phyloP scores from a whole-genome alignment of 352 stramenopile species.

The Phytophthora pseudosyringae region DNA sequence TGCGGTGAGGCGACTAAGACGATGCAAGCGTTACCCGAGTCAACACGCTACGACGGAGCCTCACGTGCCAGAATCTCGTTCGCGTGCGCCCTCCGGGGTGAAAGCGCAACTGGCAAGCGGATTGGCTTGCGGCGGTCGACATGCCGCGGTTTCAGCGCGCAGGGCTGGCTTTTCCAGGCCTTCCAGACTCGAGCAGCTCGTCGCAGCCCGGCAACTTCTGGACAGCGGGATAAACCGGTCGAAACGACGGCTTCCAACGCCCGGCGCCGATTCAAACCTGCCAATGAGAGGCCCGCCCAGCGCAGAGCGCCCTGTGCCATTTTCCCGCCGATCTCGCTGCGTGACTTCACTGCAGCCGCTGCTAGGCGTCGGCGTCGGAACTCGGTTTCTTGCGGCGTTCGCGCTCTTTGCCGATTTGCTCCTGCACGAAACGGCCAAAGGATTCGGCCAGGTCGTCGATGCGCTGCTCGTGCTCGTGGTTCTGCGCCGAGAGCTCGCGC shows the following conservation, averaged over 20 bases:
- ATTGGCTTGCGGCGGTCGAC: slow-evolving; percentile 1
- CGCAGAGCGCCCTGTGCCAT: too few relatives aligned
- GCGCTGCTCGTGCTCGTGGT: slow-evolving; percentile 59
- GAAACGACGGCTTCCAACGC: slow-evolving; percentile 25
- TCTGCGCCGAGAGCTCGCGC: slow-evolving; percentile 45
- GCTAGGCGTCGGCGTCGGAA: slow-evolving; percentile 11
- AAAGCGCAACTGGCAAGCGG: slow-evolving; percentile 31
- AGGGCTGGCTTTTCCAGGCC: slow-evolving; percentile 15
- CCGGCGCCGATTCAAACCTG: slow-evolving; percentile 7
- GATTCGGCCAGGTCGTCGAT: slow-evolving; percentile 64
- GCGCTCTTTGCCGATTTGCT: slow-evolving; percentile 55
- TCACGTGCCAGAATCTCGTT: slow-evolving; percentile 20
- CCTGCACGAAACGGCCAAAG: slow-evolving; percentile 58
- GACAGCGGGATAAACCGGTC: slow-evolving; percentile 7
- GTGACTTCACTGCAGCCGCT: background rate
- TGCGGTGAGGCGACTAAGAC: slow-evolving; percentile 13
- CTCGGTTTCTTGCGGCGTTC: slow-evolving; percentile 42
- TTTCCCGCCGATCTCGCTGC: too few relatives aligned
- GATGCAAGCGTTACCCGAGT: slow-evolving; percentile 16
- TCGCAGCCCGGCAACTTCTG: slow-evolving; percentile 12
- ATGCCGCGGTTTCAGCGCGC: slow-evolving; percentile 1
- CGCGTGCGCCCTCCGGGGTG: slow-evolving; percentile 5
- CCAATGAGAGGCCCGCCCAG: slow-evolving; percentile 3
- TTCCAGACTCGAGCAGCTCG: slow-evolving; percentile 1
- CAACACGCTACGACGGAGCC: background rate